Evolutionary conservation across 345 rosid genomes (phyloP).

Genomic region (Syzygium jambos): DNA sequence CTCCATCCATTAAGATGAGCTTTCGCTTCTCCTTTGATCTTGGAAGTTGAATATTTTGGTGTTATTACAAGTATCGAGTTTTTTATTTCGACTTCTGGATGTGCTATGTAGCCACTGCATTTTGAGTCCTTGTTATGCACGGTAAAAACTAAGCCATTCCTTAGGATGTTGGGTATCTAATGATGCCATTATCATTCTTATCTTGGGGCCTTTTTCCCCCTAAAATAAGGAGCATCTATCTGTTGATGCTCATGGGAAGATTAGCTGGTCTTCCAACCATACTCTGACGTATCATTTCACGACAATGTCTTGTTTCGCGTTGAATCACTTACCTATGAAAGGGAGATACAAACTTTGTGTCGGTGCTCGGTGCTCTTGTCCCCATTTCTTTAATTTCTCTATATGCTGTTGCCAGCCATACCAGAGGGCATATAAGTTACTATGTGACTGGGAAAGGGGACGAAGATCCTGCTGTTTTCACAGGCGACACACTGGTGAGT

Average conservation of each 20-base stretch:
- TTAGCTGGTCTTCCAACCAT: background rate
- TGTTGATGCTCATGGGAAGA: background rate
- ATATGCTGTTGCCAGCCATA: conserved; percentile 45
- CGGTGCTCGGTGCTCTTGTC: background rate
- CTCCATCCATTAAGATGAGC: background rate
- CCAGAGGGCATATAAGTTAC: conserved; percentile 88
- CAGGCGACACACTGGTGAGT: conserved; percentile 88
- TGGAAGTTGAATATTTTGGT: background rate
- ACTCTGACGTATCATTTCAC: background rate
- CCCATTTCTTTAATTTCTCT: background rate
- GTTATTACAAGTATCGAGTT: background rate
- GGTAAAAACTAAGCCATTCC: background rate
- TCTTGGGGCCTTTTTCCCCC: background rate
- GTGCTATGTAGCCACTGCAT: background rate
- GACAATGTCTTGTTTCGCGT: background rate
- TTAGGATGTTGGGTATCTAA: background rate
- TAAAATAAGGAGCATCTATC: background rate
- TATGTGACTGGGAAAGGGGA: conserved; percentile 55
- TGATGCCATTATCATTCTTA: background rate
- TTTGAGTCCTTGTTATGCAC: background rate
- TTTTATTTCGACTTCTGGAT: background rate
- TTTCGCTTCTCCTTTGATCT: background rate
- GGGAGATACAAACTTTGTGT: background rate
- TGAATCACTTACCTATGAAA: background rate
- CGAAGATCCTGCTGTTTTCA: conserved; percentile 71